A percentile compares a stretch with the other conserved stretches of the same genome.
phyloP scores from a whole-genome alignment of 495 filamentous ascomycete species.

The Penicillium macrosclerotiorum region DNA sequence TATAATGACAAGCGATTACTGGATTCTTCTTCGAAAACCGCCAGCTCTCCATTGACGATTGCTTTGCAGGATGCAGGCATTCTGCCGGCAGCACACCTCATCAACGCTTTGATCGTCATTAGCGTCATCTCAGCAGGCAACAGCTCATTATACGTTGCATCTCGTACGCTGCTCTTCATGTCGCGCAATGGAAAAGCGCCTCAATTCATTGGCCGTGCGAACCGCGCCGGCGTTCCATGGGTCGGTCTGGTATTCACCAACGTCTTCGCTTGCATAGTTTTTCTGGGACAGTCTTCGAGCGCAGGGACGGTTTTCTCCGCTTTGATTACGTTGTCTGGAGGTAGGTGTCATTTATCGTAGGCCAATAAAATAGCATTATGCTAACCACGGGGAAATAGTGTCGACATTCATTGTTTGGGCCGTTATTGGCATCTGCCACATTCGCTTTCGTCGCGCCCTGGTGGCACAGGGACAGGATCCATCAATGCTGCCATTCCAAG shows the following conservation, averaged over 20 bases:
- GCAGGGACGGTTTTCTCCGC: constrained; percentile 52
- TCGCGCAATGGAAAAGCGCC: constrained; percentile 64
- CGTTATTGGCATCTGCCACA: constrained; percentile 62
- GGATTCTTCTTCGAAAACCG: constrained; percentile 45
- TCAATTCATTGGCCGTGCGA: constrained; percentile 59
- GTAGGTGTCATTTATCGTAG: constrained; percentile 18
- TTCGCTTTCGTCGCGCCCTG: constrained; percentile 62
- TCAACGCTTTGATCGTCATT: constrained; percentile 71
- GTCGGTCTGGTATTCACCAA: constrained; percentile 62
- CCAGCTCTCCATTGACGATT: constrained; percentile 73
- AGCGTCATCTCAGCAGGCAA: constrained; percentile 70
- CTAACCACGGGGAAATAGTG: constrained; percentile 32
- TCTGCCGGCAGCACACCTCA: constrained; percentile 64
- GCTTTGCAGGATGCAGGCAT: constrained; percentile 65
- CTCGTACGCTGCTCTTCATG: constrained; percentile 65
- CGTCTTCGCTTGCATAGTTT: constrained; percentile 62
- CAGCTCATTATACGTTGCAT: constrained; percentile 65
- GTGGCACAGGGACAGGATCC: constrained; percentile 53
- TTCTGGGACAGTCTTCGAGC: constrained; percentile 60
- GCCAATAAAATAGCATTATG: constrained; percentile 37
- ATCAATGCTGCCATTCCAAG: constrained; percentile 55
- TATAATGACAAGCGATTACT: constrained; percentile 45
- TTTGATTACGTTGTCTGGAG: constrained; percentile 45
- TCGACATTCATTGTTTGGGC: constrained; percentile 69
- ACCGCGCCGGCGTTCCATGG: constrained; percentile 64